A percentile compares a stretch with the other conserved stretches of the same genome.
Evolutionary conservation across 2,329 filamentous ascomycete species (phyloP).

Genomic region (Calonectria ilicicola): DNA sequence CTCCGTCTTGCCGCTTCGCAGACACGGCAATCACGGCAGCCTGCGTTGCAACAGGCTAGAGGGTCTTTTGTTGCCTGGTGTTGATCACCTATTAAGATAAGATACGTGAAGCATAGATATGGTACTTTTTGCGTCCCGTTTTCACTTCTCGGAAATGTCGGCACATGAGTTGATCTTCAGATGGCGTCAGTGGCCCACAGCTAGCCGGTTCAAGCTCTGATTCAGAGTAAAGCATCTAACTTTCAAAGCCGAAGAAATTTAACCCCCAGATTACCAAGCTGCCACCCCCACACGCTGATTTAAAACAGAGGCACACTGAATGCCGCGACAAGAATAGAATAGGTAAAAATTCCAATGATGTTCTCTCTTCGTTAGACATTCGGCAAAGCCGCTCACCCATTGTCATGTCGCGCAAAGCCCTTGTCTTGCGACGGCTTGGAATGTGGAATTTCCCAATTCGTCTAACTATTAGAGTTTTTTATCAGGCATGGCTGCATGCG

Average conservation of each 20-base stretch:
- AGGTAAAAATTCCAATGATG: neutral
- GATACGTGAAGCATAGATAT: neutral
- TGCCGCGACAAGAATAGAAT: neutral
- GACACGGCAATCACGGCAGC: neutral
- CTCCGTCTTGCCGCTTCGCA: no score
- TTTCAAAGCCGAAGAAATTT: neutral
- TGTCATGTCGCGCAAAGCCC: neutral
- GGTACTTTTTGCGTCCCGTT: neutral
- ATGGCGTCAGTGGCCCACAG: neutral
- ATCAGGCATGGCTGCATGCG: neutral
- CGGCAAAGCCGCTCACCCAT: neutral
- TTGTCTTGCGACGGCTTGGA: neutral
- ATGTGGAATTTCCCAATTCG: neutral
- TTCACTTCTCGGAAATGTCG: neutral
- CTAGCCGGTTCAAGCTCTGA: neutral
- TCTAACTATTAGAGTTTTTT: neutral
- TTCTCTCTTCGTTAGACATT: neutral
- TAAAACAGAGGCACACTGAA: neutral
- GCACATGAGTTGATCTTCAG: neutral
- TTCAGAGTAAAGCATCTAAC: neutral
- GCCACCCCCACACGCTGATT: neutral
- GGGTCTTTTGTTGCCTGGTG: neutral
- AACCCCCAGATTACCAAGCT: neutral
- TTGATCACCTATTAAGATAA: neutral
- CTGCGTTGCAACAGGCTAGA: neutral